phyloP scores from a whole-genome alignment of 164 flowering plant genomes.

The Aristolochia contorta region DNA sequence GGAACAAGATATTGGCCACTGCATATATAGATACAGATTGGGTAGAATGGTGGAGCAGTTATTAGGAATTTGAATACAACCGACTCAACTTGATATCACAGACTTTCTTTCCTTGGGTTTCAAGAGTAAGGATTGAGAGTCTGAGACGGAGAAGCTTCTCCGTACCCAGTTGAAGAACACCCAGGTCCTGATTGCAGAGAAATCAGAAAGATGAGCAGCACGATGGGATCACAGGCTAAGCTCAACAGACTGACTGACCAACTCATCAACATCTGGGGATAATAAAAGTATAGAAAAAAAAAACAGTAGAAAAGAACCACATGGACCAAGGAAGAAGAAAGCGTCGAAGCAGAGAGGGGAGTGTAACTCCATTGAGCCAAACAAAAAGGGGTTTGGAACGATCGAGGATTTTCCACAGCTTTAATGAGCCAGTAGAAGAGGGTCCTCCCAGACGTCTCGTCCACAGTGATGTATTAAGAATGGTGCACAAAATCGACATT shows the following conservation, averaged over 20 bases:
- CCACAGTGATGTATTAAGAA: constrained; percentile 71
- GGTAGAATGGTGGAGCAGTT: too few relatives aligned
- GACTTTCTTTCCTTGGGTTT: constrained; percentile 47
- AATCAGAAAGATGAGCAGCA: neutral
- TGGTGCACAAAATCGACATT: constrained; percentile 65
- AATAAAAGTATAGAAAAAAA: too few relatives aligned
- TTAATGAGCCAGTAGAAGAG: constrained; percentile 89
- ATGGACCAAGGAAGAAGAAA: neutral
- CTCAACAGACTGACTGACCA: too few relatives aligned
- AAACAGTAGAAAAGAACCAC: too few relatives aligned
- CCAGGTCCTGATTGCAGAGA: constrained; percentile 65
- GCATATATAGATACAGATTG: constrained; percentile 15
- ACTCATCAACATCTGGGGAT: too few relatives aligned
- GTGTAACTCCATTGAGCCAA: constrained; percentile 97
- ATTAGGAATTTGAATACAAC: neutral
- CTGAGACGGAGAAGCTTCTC: too few relatives aligned
- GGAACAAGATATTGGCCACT: constrained; percentile 76
- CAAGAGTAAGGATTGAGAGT: constrained; percentile 84
- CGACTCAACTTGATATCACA: neutral
- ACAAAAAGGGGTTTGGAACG: constrained; percentile 77
- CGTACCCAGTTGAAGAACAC: constrained; percentile 90
- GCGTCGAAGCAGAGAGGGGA: neutral
- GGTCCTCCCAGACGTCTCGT: constrained; percentile 56
- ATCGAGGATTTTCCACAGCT: constrained; percentile 69
- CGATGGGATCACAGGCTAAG: too few relatives aligned